phyloP scores from a whole-genome alignment of 495 filamentous ascomycete genomes.

The Cairneyella variabilis region DNA sequence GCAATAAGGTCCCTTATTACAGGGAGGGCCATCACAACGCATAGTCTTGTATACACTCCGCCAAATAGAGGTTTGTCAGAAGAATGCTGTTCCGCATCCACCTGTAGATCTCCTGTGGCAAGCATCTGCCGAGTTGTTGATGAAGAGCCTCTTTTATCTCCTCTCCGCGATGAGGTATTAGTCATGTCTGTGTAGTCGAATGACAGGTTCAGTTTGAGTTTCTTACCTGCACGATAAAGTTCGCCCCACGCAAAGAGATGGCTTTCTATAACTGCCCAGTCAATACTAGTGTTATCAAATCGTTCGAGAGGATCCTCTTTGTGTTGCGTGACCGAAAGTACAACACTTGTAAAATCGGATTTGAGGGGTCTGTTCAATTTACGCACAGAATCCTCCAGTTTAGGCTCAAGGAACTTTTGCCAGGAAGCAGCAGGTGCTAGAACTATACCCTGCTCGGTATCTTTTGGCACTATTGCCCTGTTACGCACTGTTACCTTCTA shows the following conservation, averaged over 20 bases:
- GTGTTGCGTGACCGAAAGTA: too few relatives aligned
- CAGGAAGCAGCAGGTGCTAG: constrained; percentile 20
- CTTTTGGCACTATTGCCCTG: constrained; percentile 26
- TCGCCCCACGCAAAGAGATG: too few relatives aligned
- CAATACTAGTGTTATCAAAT: too few relatives aligned
- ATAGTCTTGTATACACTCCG: constrained; percentile 1
- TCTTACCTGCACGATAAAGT: constrained; percentile 7
- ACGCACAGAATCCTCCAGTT: constrained; percentile 19
- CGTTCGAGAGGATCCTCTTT: too few relatives aligned
- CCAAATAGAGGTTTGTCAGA: constrained; percentile 8
- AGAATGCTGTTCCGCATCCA: background rate
- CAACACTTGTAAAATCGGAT: too few relatives aligned
- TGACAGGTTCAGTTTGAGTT: constrained; percentile 3
- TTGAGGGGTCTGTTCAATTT: constrained; percentile 12
- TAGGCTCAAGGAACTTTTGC: constrained; percentile 9
- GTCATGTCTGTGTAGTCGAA: constrained; percentile 7
- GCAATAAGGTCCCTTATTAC: constrained; percentile 13
- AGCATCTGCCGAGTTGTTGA: background rate
- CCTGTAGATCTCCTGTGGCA: background rate
- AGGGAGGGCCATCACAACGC: too few relatives aligned
- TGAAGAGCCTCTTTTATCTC: background rate
- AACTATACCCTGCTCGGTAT: constrained; percentile 30
- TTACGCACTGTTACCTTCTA: constrained; percentile 35
- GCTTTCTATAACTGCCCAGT: too few relatives aligned
- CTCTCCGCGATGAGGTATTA: background rate